Conservation (phyloP, 2,329 filamentous ascomycete genomes). For the Diaporthe caulivora region DNA sequence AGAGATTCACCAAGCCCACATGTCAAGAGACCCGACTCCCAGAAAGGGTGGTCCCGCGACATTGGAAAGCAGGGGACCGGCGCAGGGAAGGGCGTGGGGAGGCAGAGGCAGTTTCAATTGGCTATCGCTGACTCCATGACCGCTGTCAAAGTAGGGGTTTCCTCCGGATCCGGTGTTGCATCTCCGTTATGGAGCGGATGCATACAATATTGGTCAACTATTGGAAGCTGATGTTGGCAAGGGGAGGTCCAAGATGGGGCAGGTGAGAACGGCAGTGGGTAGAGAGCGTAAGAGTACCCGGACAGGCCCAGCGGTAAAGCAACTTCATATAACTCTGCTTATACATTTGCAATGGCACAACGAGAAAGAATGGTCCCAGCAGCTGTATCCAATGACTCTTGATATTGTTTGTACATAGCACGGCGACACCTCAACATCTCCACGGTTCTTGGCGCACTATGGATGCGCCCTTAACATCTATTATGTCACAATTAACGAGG, state of each 20-base stretch:
- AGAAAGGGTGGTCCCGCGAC: not conserved
- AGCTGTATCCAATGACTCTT: not conserved
- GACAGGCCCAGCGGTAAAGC: not conserved
- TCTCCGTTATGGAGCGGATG: not conserved
- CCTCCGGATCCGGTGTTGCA: not conserved
- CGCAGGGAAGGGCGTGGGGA: slow-evolving; percentile 15
- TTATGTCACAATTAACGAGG: not conserved
- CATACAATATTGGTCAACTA: not conserved
- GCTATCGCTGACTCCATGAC: not conserved
- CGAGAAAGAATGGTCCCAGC: not conserved
- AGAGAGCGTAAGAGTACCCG: not conserved
- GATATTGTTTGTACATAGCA: not conserved
- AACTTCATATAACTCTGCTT: not conserved
- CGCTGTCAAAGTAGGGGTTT: not conserved
- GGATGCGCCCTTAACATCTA: not conserved
- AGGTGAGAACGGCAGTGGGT: not conserved
- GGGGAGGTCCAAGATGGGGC: not conserved
- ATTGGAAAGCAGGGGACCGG: not conserved
- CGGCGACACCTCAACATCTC: not conserved
- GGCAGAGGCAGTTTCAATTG: slow-evolving; percentile 7
- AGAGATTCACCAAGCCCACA: not conserved
- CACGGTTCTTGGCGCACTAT: not conserved
- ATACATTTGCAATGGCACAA: not conserved
- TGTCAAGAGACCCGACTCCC: not conserved
- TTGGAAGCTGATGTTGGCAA: not conserved